These are phyloP conservation scores for Kalmanozyma brasiliensis DNA, from an alignment of 1,284 basidiomycete species.

Conservation along the genomic window DNA sequence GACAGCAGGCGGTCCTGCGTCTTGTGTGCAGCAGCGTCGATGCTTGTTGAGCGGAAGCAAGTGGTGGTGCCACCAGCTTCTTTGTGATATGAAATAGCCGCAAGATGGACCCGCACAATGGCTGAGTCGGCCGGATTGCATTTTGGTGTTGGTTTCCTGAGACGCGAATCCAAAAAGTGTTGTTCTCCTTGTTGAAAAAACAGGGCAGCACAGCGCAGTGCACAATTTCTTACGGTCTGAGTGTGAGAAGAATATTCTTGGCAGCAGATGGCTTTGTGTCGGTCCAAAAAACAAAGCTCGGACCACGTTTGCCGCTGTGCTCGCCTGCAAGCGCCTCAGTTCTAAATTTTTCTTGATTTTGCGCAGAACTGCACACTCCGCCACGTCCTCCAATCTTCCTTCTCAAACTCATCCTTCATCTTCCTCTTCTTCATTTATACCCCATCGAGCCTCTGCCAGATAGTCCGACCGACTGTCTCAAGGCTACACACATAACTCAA, in stretches of 20 bases:
- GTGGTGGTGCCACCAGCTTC: no score
- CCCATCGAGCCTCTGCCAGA: not conserved
- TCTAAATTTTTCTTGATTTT: slow-evolving; percentile 11
- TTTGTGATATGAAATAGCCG: no score
- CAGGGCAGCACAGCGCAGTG: not conserved
- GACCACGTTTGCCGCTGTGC: slow-evolving; percentile 3
- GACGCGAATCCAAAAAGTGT: slow-evolving; percentile 14
- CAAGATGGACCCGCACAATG: no score
- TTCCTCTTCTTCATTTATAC: slow-evolving; percentile 3
- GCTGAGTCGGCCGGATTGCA: slow-evolving; percentile 23
- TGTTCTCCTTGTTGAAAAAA: slow-evolving; percentile 13
- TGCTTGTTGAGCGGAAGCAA: not conserved
- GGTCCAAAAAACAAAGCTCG: not conserved
- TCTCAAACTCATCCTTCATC: not conserved
- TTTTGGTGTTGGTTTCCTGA: slow-evolving; percentile 11
- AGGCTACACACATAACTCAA: slow-evolving; percentile 1
- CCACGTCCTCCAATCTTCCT: not conserved
- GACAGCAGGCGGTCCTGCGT: not conserved
- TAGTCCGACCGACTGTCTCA: no score
- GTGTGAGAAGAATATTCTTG: not conserved
- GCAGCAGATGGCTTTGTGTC: not conserved
- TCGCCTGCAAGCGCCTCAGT: not conserved
- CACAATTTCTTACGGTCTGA: not conserved
- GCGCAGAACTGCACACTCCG: not conserved
- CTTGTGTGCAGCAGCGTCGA: not conserved